A percentile compares a stretch with the other conserved stretches of the same genome.
Conservation (phyloP, 208 protist genomes). For the Leptomonas pyrrhocoris region DNA sequence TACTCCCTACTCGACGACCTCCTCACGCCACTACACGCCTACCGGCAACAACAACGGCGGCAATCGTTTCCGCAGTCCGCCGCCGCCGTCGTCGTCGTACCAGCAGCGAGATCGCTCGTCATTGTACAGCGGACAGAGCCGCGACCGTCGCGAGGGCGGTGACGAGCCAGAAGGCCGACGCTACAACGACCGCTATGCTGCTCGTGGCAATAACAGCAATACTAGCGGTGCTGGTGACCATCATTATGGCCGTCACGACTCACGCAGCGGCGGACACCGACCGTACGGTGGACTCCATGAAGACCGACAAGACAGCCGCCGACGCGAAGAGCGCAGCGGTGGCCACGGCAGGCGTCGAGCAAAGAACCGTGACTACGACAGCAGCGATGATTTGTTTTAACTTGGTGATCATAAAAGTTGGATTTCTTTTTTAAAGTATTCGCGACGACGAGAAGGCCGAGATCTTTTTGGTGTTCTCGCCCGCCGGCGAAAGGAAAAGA, state of each 20-base stretch:
- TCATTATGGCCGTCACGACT: background rate
- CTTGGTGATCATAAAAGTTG: background rate
- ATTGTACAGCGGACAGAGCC: background rate
- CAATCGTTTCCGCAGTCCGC: background rate
- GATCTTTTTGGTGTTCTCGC: too few relatives aligned
- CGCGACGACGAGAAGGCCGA: too few relatives aligned
- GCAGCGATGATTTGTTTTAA: slow-evolving; percentile 48
- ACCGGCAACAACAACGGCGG: background rate
- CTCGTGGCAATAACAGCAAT: too few relatives aligned
- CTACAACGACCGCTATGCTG: background rate
- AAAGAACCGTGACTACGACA: slow-evolving; percentile 27
- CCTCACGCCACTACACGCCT: background rate
- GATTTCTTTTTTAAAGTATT: background rate
- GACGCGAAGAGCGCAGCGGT: slow-evolving; percentile 4
- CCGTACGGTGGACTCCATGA: background rate
- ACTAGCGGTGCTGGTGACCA: too few relatives aligned
- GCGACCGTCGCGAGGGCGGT: too few relatives aligned
- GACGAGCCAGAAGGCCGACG: background rate
- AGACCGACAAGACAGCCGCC: slow-evolving; percentile 1
- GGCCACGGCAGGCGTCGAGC: slow-evolving; percentile 8
- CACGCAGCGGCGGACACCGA: background rate
- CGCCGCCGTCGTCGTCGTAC: background rate
- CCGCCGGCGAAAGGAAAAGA: too few relatives aligned
- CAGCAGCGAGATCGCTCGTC: background rate
- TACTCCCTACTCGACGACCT: slow-evolving; percentile 5